These are phyloP conservation scores for Neoscytalidium dimidiatum DNA, from an alignment of 2,329 filamentous ascomycete species.

Conservation along the genomic window DNA sequence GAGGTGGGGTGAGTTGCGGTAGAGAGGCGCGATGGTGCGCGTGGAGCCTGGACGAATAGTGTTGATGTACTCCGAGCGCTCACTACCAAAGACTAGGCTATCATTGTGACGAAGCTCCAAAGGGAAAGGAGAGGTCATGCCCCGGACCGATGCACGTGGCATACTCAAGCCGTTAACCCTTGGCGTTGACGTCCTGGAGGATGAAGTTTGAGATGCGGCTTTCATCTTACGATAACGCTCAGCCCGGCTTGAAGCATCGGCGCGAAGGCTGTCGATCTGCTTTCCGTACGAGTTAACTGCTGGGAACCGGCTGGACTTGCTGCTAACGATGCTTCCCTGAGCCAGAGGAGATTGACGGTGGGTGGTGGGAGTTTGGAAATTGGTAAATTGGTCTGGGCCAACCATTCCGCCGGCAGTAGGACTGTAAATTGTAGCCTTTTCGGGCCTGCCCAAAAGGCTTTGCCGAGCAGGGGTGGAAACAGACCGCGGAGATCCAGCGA, in stretches of 20 bases:
- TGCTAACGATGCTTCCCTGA: not conserved
- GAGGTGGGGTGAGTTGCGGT: not conserved
- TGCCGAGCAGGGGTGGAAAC: not conserved
- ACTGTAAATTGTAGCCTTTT: not conserved
- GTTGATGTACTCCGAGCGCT: not conserved
- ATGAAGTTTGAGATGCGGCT: not conserved
- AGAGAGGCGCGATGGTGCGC: not conserved
- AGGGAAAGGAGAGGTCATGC: not conserved
- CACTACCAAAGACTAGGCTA: not conserved
- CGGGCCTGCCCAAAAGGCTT: not conserved
- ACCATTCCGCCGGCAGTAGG: not conserved
- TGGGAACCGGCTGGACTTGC: not conserved
- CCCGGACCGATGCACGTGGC: not conserved
- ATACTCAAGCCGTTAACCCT: not conserved
- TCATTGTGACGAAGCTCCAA: not conserved
- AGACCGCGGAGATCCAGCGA: not conserved
- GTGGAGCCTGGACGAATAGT: not conserved
- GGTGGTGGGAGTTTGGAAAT: not conserved
- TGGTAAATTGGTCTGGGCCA: not conserved
- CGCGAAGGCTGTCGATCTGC: not conserved
- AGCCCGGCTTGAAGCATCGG: not conserved
- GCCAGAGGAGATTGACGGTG: not conserved
- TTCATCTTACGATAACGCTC: not conserved
- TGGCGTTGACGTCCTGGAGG: not conserved
- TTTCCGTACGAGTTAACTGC: not conserved